Conservation (phyloP, 345 rosid genomes). For the Hibiscus mutabilis region DNA sequence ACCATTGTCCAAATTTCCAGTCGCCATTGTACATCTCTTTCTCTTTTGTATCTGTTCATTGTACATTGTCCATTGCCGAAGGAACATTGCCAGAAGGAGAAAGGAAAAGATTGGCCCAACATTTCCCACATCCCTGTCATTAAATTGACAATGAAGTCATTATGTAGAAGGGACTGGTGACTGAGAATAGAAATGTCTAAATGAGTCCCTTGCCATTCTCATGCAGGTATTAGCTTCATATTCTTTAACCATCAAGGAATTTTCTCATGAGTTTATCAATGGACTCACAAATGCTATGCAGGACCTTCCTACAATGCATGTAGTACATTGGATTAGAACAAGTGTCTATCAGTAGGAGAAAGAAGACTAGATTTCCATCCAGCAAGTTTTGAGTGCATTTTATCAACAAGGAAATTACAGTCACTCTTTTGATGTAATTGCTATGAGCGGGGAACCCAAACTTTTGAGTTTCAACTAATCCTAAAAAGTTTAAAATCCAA, state of each 20-base stretch:
- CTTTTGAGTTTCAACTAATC: no score
- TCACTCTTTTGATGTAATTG: no score
- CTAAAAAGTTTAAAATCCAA: no score
- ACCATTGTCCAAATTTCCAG: neutral
- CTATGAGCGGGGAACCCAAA: no score
- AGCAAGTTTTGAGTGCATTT: no score
- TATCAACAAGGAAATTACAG: no score
- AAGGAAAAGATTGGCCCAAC: constrained; percentile 4
- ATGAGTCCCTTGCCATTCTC: neutral
- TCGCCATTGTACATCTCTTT: neutral
- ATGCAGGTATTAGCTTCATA: neutral
- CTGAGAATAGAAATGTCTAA: neutral
- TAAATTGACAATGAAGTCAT: neutral
- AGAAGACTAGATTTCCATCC: no score
- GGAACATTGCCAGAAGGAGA: neutral
- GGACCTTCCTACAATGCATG: no score
- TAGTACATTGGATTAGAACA: no score
- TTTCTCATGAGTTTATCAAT: no score
- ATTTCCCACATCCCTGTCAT: neutral
- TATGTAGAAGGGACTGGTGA: neutral
- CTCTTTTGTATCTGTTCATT: neutral
- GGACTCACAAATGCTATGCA: no score
- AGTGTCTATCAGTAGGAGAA: no score
- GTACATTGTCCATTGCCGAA: neutral
- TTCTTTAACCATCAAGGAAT: neutral